Base-by-base conservation (phyloP, 2,329 filamentous ascomycete species). In the Aspergillus pseudoglaucus region DNA sequence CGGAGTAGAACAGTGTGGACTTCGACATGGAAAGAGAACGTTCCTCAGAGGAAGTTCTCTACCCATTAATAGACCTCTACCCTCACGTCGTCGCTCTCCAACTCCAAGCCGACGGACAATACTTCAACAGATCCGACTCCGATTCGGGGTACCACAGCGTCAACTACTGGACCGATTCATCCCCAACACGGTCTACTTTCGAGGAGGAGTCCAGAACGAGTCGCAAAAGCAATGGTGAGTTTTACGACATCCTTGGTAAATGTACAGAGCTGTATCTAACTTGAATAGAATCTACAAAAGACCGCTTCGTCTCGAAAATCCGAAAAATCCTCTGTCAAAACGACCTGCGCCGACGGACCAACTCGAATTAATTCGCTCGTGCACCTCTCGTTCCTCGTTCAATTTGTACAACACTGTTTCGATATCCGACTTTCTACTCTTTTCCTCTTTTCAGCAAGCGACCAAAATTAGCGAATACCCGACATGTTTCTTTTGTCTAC, bases 71-170 rank as follows among this genome's bases (percentile, higher is more conserved):
- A 32, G 46, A 53, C 23, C 62, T 68, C 44, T 69, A 69, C 44
- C 66, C 66, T 22, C 66, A 69, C 49, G 66, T 69, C 27, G 56
- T 61, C 12, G 65, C 65, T 35, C 57, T 68, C 30, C 64, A 68
- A 53, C 60, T 61, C 30, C 61, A 60, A 54, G 60, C 60, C 53
- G 55, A 66, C 37, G 56, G 61, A 15, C 56, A 51, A 42, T 54
- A 50, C 50, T 39, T 39, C 18, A 12, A 15, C 37, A 39, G 18
- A 18, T 20, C 17, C 37, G 60, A 59, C 46, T 58, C 59, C 45
- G 64, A 61, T 46, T 55, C 59, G 27, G 60, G 63, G 27, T 61
- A 65, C 48, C 53, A 55, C 22, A 53, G 64, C 39, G 56, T 56
- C 41, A 52, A 54, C 42, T 65, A 64, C 54, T 67, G 63, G 62